Percentiles rank a stretch among this genome's conserved stretches.
These are phyloP conservation scores for Thelonectria olida DNA, from an alignment of 2,329 filamentous ascomycete species.

Conservation along the genomic window DNA sequence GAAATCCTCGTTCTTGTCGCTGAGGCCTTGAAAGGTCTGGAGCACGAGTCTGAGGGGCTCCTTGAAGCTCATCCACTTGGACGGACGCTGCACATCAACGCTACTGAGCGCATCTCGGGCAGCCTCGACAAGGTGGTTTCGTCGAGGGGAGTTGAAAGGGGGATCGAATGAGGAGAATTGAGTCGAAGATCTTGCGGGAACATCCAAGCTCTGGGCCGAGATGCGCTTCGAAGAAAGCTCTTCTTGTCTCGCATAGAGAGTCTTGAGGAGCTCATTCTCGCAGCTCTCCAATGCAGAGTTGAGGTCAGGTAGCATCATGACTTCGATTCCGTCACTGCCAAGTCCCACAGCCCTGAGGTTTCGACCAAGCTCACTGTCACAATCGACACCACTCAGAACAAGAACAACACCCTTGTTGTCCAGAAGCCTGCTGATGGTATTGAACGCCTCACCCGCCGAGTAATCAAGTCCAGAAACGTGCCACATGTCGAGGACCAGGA, in stretches of 20 bases:
- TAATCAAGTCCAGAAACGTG: constrained; percentile 95
- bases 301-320: constrained; percentile 85
- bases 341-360: constrained; percentile 87
- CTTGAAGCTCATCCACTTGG: constrained; percentile 85
- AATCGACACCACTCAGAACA: constrained; percentile 83
- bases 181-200: constrained; percentile 51
- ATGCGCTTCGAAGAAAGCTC: constrained; percentile 58
- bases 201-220: constrained; percentile 57
- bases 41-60: constrained; percentile 92
- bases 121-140: constrained; percentile 78
- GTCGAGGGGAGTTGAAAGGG: constrained; percentile 80
- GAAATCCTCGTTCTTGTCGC: constrained; percentile 89
- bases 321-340: constrained; percentile 75
- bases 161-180: constrained; percentile 47
- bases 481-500: constrained; percentile 86
- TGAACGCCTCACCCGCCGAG: constrained; percentile 94
- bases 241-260: constrained; percentile 77
- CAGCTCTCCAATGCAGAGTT: constrained; percentile 94
- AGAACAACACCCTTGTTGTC: constrained; percentile 80
- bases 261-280: constrained; percentile 91
- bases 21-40: constrained; percentile 93
- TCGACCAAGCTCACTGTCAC: constrained; percentile 78
- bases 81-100: constrained; percentile 65
- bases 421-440: constrained; percentile 87
- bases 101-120: constrained; percentile 80